A percentile compares a stretch with the other conserved stretches of the same genome.
Conservation (phyloP, 140 eudicot genomes). For the Flaveria floridana region DNA sequence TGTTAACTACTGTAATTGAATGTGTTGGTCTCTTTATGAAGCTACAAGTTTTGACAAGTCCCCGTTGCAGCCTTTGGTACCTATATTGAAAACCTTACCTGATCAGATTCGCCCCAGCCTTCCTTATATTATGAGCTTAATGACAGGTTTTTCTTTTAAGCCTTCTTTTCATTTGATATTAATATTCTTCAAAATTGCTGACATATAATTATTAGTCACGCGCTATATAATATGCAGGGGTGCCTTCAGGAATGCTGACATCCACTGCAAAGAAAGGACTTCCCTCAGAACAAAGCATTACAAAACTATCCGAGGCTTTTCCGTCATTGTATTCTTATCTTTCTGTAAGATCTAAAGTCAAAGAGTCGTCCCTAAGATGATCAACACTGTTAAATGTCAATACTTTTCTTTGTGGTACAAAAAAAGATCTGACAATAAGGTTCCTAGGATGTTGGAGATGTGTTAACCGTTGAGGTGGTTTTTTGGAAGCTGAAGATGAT, state of each 20-base stretch:
- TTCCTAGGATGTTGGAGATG: conserved; percentile 57
- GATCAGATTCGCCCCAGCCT: conserved; percentile 39
- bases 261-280: conserved; percentile 41
- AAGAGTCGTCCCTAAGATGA: conserved; percentile 1
- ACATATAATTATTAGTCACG: background rate
- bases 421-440: conserved; percentile 33
- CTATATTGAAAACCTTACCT: conserved; percentile 46
- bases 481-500: conserved; percentile 71
- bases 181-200: background rate
- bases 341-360: conserved; percentile 48
- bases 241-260: conserved; percentile 43
- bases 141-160: conserved; percentile 44
- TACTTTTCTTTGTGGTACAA: background rate
- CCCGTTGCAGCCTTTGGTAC: conserved; percentile 46
- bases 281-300: conserved; percentile 44
- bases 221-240: conserved; percentile 32
- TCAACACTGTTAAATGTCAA: conserved; percentile 9
- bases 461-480: conserved; percentile 44
- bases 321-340: conserved; percentile 46
- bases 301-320: conserved; percentile 40
- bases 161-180: conserved; percentile 1
- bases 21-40: conserved; percentile 35
- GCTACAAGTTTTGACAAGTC: conserved; percentile 73
- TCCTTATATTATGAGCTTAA: conserved; percentile 48
- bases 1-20: conserved; percentile 10